Conservation (phyloP, 208 protist species). For the Leishmania gerbilli region DNA sequence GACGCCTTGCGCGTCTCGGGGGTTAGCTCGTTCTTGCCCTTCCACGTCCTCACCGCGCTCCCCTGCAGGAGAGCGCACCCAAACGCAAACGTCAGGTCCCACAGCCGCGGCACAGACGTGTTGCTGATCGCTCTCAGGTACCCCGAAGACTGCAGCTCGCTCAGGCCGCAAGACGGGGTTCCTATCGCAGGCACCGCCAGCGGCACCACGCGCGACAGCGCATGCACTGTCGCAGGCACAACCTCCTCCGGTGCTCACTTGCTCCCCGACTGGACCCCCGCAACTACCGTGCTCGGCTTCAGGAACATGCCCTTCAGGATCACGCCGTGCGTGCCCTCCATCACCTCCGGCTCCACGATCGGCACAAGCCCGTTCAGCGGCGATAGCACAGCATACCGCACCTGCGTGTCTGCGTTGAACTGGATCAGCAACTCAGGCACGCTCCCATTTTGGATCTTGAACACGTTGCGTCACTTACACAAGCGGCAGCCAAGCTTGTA, state of each 20-base stretch:
- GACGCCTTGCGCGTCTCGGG: constrained; percentile 57
- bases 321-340: constrained; percentile 95
- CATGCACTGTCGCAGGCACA: constrained; percentile 87
- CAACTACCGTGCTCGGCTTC: constrained; percentile 98
- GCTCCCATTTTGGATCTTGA: constrained; percentile 92
- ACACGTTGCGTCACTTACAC: constrained; percentile 97
- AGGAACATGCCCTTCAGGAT: constrained; percentile 95
- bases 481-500: constrained; percentile 96
- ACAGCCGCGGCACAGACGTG: constrained; percentile 58
- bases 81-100: constrained; percentile 95
- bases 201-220: constrained; percentile 93
- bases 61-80: constrained; percentile 11
- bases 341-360: constrained; percentile 98
- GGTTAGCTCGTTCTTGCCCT: constrained; percentile 66
- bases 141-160: constrained; percentile 94
- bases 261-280: constrained; percentile 76
- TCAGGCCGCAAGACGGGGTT: constrained; percentile 97
- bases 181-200: constrained; percentile 93
- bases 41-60: constrained; percentile 91
- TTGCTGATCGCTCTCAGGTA: constrained; percentile 97
- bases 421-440: constrained; percentile 91
- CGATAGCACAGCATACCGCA: constrained; percentile 95
- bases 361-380: constrained; percentile 96
- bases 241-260: constrained; percentile 83
- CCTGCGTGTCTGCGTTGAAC: constrained; percentile 94